Percentiles rank a stretch among this genome's conserved stretches.
phyloP scores from a whole-genome alignment of 1,284 basidiomycete genomes.

The Gastroboletus turbinatus region DNA sequence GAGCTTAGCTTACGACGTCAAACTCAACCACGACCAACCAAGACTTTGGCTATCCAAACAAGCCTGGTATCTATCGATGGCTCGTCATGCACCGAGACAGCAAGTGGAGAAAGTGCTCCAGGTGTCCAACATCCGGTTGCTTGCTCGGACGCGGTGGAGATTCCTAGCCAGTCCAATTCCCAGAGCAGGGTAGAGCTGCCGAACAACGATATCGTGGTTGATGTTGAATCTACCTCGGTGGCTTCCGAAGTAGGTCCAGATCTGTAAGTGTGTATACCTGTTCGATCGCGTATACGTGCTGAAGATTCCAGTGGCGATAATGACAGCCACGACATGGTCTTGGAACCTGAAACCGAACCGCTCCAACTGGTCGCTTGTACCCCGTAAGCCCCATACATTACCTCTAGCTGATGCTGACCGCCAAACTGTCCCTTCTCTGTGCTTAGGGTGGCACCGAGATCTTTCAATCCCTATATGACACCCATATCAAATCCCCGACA shows the following conservation, averaged over 20 bases:
- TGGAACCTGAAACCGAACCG: background rate
- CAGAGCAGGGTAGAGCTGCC: background rate
- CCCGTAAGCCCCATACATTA: conserved; percentile 15
- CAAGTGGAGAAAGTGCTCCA: background rate
- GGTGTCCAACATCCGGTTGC: background rate
- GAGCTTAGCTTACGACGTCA: conserved; percentile 11
- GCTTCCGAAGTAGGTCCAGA: background rate
- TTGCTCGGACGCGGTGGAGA: background rate
- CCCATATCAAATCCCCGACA: conserved; percentile 25
- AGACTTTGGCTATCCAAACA: conserved; percentile 25
- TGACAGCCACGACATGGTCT: background rate
- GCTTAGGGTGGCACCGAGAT: conserved; percentile 14
- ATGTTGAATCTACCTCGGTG: background rate
- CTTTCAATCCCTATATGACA: conserved; percentile 29
- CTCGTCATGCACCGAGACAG: background rate
- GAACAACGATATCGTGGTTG: background rate
- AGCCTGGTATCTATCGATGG: conserved; percentile 10
- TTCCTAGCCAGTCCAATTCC: background rate
- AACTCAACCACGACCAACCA: conserved; percentile 3
- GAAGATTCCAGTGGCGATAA: conserved; percentile 1
- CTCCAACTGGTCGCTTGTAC: conserved; percentile 6
- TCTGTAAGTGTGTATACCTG: conserved; percentile 9
- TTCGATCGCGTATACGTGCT: background rate
- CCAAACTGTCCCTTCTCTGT: background rate
- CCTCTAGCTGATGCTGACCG: background rate